Evolutionary conservation across 2,329 filamentous ascomycete genomes (phyloP), one percentile per base, ranked within the genome.

Genomic region (Bimuria novae-zelandiae): DNA sequence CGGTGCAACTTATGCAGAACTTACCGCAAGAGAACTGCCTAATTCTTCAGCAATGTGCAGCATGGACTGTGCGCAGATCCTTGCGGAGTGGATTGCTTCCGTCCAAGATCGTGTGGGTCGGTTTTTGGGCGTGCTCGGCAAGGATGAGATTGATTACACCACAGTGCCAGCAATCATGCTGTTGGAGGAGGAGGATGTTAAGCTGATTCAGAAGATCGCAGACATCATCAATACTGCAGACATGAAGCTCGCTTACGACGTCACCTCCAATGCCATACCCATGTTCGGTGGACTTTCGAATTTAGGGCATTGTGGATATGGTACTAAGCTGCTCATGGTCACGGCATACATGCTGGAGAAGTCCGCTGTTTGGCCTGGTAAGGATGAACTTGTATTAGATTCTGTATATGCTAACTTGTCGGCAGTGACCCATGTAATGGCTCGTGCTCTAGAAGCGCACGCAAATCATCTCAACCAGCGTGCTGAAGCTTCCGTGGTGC

Each of bases 81-180:
- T 99, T 27, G 91, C 91, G 0, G 93, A 97, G 74, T 99, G 93
- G 93, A 84, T 94, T 35, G 89, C 90, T 4, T 94, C 92, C 1
- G 84, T 97, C 3, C 94, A 99, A 72, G 92, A 97, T 67, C 88
- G 94, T 7, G 89, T 97, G n/a, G 93, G 93, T 0, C 86, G 86
- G 4, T 96, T 94, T 65, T 75, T 97, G 5, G 93, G 93, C 4
- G 85, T 97, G 5, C 82, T 97, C 1, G 93, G 93, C 11, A 87
- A 89, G 53, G 89, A 96, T 58, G 83, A 89, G 0, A 84, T 94
- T 29, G 91, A 97, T 64, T 82, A 90, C 46, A 80, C 81, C 0
- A 87, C 92, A 61, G 89, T 96, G 7, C 91, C 92, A 2, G 90
- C 88, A 2, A 89, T 96, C 51, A 91, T 97, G 85, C 82, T 97